Conservation (phyloP, 148 eudicot genomes). For the Cornus florida region DNA sequence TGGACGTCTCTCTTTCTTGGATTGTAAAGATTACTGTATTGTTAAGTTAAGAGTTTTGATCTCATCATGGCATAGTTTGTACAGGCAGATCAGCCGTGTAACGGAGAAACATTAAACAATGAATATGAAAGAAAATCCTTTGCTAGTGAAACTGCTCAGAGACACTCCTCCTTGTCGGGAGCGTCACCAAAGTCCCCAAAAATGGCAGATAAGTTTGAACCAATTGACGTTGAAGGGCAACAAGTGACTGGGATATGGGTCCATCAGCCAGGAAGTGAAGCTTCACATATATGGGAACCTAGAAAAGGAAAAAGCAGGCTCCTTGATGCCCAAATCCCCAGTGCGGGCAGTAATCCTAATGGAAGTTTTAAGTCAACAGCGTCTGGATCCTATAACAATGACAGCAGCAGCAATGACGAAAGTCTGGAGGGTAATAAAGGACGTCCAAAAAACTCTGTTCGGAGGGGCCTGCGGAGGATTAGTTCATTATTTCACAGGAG, state of each 20-base stretch:
- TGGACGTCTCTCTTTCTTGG: neutral
- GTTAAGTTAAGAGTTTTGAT: neutral
- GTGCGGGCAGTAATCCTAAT: slow-evolving; percentile 14
- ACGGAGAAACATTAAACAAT: slow-evolving; percentile 22
- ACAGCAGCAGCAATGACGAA: slow-evolving; percentile 46
- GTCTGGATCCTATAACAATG: slow-evolving; percentile 23
- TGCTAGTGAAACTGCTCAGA: slow-evolving; percentile 24
- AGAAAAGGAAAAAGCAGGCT: slow-evolving; percentile 64
- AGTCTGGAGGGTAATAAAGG: slow-evolving; percentile 42
- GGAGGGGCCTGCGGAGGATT: slow-evolving; percentile 52
- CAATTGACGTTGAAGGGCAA: slow-evolving; percentile 71
- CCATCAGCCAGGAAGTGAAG: slow-evolving; percentile 78
- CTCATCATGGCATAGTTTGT: neutral
- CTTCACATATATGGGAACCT: slow-evolving; percentile 75
- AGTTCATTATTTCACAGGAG: slow-evolving; percentile 54
- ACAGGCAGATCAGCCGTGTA: slow-evolving; percentile 41
- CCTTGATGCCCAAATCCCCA: slow-evolving; percentile 35
- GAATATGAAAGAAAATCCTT: slow-evolving; percentile 23
- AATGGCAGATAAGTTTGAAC: slow-evolving; percentile 58
- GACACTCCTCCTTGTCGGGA: slow-evolving; percentile 18
- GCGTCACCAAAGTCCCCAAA: slow-evolving; percentile 27
- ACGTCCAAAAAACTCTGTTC: slow-evolving; percentile 29
- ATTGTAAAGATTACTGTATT: neutral
- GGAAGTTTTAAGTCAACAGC: slow-evolving; percentile 37
- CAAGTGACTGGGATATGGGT: slow-evolving; percentile 82